A percentile compares a stretch with the other conserved stretches of the same genome.
phyloP scores from a whole-genome alignment of 2,329 filamentous ascomycete species.

The Fonsecaea pedrosoi region DNA sequence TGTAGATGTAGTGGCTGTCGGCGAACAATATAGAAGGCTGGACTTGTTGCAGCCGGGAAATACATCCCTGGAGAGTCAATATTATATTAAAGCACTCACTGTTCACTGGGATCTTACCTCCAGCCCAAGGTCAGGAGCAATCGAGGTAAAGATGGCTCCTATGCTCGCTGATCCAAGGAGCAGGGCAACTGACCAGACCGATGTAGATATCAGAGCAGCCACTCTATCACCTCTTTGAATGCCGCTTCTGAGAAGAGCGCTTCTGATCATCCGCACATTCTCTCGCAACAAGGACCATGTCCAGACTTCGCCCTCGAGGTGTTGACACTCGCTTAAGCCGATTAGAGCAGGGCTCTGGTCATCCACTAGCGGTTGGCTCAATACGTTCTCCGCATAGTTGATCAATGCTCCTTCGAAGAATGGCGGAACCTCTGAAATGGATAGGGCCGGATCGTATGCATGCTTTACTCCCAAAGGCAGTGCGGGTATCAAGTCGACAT shows the following conservation, averaged over 20 bases:
- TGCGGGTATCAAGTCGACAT: conserved; percentile 45
- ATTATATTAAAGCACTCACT: not conserved
- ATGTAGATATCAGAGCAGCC: conserved; percentile 21
- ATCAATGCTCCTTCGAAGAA: conserved; percentile 49
- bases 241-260: conserved; percentile 47
- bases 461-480: conserved; percentile 41
- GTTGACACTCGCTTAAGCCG: conserved; percentile 48
- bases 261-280: conserved; percentile 46
- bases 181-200: conserved; percentile 16
- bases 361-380: conserved; percentile 44
- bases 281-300: conserved; percentile 20
- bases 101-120: conserved; percentile 6
- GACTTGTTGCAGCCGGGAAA: conserved; percentile 44
- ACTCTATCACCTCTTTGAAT: conserved; percentile 49
- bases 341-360: conserved; percentile 47
- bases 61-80: conserved; percentile 9
- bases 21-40: conserved; percentile 50
- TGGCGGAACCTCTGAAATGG: conserved; percentile 47
- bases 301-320: conserved; percentile 44
- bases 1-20: conserved; percentile 45
- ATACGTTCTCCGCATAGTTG: conserved; percentile 46
- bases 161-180: conserved; percentile 26
- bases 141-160: conserved; percentile 26
- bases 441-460: conserved; percentile 47
- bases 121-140: conserved; percentile 26